These are phyloP conservation scores for Ogataea pini DNA, from an alignment of 805 yeast species.

Conservation along the genomic window DNA sequence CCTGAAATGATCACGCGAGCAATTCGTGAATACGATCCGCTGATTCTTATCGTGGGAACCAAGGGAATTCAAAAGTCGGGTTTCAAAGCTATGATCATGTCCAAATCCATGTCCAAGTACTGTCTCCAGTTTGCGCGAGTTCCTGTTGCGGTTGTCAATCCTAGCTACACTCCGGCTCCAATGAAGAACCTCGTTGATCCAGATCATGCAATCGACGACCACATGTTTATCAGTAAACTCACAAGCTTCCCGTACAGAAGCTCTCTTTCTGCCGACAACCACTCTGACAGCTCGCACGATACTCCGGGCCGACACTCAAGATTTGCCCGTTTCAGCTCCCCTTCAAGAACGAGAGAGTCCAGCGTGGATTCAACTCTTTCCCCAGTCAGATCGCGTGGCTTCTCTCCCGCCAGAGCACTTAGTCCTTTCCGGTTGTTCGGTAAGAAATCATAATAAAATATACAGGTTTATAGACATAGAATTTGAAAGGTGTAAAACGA, in stretches of 20 bases:
- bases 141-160: conserved; percentile 48
- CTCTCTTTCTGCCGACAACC: conserved; percentile 4
- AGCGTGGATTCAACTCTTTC: conserved; percentile 20
- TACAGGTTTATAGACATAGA: background rate
- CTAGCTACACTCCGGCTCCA: conserved; percentile 26
- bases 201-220: background rate
- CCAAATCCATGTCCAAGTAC: conserved; percentile 49
- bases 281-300: conserved; percentile 7
- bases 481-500: no score
- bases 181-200: background rate
- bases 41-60: conserved; percentile 47
- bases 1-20: conserved; percentile 42
- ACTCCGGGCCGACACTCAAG: conserved; percentile 23
- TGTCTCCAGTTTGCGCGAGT: conserved; percentile 47
- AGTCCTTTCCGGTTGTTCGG: conserved; percentile 34
- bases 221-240: conserved; percentile 12
- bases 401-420: conserved; percentile 34
- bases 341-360: conserved; percentile 20
- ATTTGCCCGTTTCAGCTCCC: conserved; percentile 26
- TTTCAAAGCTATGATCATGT: conserved; percentile 38
- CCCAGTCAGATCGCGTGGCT: conserved; percentile 27
- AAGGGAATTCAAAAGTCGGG: conserved; percentile 40
- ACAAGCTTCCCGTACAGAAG: conserved; percentile 16
- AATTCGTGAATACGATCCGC: conserved; percentile 47
- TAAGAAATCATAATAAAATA: conserved; percentile 10